Percentiles rank a stretch among this genome's conserved stretches.
phyloP scores from a whole-genome alignment of 805 yeast species.

The Wilhelminamyces savonicus region DNA sequence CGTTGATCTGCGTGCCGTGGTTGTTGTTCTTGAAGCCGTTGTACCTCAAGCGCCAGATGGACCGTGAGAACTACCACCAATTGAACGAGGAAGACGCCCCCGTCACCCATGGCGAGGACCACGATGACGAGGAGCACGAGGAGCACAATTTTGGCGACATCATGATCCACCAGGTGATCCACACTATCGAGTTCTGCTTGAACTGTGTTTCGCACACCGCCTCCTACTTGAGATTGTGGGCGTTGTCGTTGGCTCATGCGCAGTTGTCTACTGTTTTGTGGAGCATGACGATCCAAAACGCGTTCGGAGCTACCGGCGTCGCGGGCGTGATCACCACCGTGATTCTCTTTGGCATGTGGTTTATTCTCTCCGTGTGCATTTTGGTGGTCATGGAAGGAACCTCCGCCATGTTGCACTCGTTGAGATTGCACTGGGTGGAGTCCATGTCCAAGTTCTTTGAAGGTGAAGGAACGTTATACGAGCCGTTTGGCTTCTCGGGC shows the following conservation, averaged over 20 bases:
- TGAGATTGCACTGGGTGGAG: conserved; percentile 78
- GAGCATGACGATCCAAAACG: conserved; percentile 66
- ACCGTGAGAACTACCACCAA: conserved; percentile 20
- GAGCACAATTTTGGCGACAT: conserved; percentile 52
- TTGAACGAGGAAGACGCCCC: conserved; percentile 8
- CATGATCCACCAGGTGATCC: conserved; percentile 74
- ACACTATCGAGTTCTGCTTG: conserved; percentile 73
- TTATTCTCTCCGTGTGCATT: conserved; percentile 59
- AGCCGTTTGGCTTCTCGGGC: conserved; percentile 49
- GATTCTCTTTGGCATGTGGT: conserved; percentile 68
- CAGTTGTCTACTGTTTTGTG: conserved; percentile 69
- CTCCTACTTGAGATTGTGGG: conserved; percentile 73
- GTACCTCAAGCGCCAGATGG: conserved; percentile 28
- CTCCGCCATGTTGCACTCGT: conserved; percentile 75
- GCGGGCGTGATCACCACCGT: conserved; percentile 54
- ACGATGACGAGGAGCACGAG: conserved; percentile 21
- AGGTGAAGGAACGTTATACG: conserved; percentile 67
- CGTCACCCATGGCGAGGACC: background rate
- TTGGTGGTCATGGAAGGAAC: conserved; percentile 79
- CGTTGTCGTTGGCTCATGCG: conserved; percentile 73
- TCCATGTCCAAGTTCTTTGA: conserved; percentile 75
- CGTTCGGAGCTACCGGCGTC: conserved; percentile 51
- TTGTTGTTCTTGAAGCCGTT: conserved; percentile 62
- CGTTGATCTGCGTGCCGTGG: conserved; percentile 73
- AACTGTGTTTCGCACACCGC: conserved; percentile 80